A percentile compares a stretch with the other conserved stretches of the same genome.
These are phyloP conservation scores for Fragaria nilgerrensis DNA, from an alignment of 306 rosid genomes.

Conservation along the genomic window DNA sequence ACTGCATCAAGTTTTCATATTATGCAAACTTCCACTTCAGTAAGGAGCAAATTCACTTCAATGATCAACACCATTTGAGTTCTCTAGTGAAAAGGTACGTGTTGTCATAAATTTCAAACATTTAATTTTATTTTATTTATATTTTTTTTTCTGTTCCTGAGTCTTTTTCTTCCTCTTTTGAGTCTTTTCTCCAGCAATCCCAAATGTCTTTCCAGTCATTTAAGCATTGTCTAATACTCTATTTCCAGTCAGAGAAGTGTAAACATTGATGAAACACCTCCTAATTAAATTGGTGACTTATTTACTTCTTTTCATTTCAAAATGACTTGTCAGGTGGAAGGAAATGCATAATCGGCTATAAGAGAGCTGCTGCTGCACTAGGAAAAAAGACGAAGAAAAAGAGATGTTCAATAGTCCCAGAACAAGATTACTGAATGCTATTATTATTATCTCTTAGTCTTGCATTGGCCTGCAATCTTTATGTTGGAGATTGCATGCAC, in stretches of 20 bases:
- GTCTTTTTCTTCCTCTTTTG: not conserved
- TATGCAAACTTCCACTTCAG: not conserved
- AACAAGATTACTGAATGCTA: no score
- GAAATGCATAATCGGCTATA: not conserved
- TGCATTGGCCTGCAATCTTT: no score
- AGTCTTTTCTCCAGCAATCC: no score
- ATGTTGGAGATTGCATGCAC: no score
- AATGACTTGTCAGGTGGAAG: not conserved
- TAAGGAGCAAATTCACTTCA: conserved; percentile 7
- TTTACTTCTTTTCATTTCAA: not conserved
- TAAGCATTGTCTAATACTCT: not conserved
- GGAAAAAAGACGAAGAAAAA: not conserved
- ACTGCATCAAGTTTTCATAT: not conserved
- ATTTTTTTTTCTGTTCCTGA: not conserved
- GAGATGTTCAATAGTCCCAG: no score
- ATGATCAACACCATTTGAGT: not conserved
- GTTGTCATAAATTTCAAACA: not conserved
- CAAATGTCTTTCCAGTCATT: not conserved
- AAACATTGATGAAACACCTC: not conserved
- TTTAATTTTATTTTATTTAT: no score
- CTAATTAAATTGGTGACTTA: not conserved
- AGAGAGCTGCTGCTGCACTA: not conserved
- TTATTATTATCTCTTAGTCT: no score
- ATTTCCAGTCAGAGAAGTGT: not conserved
- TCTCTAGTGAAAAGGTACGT: conserved; percentile 9